These are phyloP conservation scores for Trichoderma reesei DNA, from an alignment of 495 filamentous ascomycete genomes.

Conservation along the genomic window DNA sequence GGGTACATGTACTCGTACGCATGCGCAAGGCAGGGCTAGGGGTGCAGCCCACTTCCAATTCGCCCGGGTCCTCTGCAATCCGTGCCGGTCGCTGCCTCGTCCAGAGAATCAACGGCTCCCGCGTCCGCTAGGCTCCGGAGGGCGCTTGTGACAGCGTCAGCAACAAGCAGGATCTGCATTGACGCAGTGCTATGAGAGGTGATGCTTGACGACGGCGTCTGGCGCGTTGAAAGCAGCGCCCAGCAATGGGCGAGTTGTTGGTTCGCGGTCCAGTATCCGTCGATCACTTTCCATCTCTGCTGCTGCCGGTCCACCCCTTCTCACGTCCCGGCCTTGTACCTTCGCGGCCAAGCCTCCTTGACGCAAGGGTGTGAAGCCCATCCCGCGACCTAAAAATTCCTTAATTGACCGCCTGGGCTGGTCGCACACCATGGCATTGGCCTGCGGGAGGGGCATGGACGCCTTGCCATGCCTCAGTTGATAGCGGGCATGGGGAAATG, in stretches of 20 bases:
- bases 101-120: neutral
- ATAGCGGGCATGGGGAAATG: neutral
- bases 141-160: neutral
- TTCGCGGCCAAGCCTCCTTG: slow-evolving; percentile 1
- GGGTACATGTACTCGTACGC: neutral
- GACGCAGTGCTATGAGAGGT: neutral
- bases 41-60: neutral
- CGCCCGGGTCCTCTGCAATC: neutral
- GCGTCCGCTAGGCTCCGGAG: neutral
- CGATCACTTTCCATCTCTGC: slow-evolving; percentile 7
- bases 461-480: neutral
- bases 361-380: slow-evolving; percentile 7
- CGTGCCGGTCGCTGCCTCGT: neutral
- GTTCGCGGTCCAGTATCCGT: neutral
- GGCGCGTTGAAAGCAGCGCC: neutral
- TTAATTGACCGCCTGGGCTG: neutral
- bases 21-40: neutral
- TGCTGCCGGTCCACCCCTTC: neutral
- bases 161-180: neutral
- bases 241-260: neutral
- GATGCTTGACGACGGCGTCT: neutral
- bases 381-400: slow-evolving; percentile 3
- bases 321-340: neutral
- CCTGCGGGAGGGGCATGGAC: neutral
- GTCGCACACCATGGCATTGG: neutral